Percentiles rank a stretch among this genome's conserved stretches.
These are phyloP conservation scores for Lentinus brumalis DNA, from an alignment of 768 basidiomycete species.

Conservation along the genomic window DNA sequence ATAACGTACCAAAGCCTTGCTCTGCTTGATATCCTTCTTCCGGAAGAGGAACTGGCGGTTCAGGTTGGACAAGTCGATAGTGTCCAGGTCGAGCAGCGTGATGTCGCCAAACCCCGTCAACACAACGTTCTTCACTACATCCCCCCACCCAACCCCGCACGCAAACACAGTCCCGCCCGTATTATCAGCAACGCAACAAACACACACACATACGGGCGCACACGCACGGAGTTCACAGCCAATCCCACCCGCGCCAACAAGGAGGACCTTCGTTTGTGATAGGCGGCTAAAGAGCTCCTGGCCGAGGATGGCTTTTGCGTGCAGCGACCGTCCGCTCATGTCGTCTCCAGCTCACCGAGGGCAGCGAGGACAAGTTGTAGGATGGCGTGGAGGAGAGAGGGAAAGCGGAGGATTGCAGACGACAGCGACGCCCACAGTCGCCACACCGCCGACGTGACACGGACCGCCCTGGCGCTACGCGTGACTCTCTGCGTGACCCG, in stretches of 20 bases:
- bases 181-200: background rate
- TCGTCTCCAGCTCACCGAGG: background rate
- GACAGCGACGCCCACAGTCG: background rate
- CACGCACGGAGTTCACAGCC: slow-evolving; percentile 90
- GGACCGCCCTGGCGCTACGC: background rate
- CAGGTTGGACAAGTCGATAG: slow-evolving; percentile 96
- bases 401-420: background rate
- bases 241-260: slow-evolving; percentile 96
- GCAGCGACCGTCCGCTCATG: slow-evolving; percentile 44
- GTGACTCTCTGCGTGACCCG: background rate
- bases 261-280: slow-evolving; percentile 67
- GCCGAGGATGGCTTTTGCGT: slow-evolving; percentile 82
- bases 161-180: background rate
- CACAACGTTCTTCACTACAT: slow-evolving; percentile 90
- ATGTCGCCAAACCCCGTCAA: slow-evolving; percentile 91
- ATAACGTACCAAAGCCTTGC: slow-evolving; percentile 82
- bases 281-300: slow-evolving; percentile 64
- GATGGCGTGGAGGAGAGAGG: background rate
- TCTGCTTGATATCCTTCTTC: slow-evolving; percentile 96
- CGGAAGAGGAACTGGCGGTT: slow-evolving; percentile 96
- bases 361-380: background rate
- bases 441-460: slow-evolving; percentile 3
- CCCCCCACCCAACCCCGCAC: background rate
- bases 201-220: background rate
- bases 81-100: slow-evolving; percentile 93